These are phyloP conservation scores for Vitis hybrid DNA, from an alignment of 177 flowering plant species.

Conservation along the genomic window DNA sequence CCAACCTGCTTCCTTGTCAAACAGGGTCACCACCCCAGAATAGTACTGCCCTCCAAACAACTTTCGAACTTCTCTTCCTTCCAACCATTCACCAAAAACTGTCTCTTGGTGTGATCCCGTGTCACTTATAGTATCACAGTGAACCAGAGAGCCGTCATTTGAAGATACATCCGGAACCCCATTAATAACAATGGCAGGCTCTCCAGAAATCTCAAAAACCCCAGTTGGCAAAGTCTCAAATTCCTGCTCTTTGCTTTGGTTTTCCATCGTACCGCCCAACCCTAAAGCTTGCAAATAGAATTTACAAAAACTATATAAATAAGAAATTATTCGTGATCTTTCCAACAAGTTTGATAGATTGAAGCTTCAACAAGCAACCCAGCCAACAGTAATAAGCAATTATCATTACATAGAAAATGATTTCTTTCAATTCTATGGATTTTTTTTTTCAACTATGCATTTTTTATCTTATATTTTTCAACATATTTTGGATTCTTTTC, in stretches of 20 bases:
- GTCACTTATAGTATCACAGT: constrained; percentile 12
- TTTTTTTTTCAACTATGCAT: too few species aligned
- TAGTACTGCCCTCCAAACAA: constrained; percentile 52
- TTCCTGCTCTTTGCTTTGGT: constrained; percentile 20
- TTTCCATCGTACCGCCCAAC: constrained; percentile 31
- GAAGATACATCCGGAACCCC: constrained; percentile 51
- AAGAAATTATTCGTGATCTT: background rate
- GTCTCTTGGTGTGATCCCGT: constrained; percentile 17
- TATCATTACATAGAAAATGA: too few species aligned
- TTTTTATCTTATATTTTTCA: too few species aligned
- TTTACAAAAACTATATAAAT: background rate
- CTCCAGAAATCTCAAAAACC: constrained; percentile 56
- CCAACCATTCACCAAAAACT: constrained; percentile 70
- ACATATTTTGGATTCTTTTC: too few species aligned
- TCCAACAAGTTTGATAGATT: too few species aligned
- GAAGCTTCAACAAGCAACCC: too few species aligned
- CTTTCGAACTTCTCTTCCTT: constrained; percentile 75
- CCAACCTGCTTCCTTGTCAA: constrained; percentile 77
- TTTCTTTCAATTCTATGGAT: too few species aligned
- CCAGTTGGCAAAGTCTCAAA: constrained; percentile 22
- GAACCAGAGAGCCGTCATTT: constrained; percentile 1
- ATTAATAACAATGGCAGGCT: constrained; percentile 75
- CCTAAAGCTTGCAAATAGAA: background rate
- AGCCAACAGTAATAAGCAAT: too few species aligned
- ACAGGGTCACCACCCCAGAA: constrained; percentile 54